Conservation (phyloP, 768 basidiomycete species). For the Agaricus blazei region DNA sequence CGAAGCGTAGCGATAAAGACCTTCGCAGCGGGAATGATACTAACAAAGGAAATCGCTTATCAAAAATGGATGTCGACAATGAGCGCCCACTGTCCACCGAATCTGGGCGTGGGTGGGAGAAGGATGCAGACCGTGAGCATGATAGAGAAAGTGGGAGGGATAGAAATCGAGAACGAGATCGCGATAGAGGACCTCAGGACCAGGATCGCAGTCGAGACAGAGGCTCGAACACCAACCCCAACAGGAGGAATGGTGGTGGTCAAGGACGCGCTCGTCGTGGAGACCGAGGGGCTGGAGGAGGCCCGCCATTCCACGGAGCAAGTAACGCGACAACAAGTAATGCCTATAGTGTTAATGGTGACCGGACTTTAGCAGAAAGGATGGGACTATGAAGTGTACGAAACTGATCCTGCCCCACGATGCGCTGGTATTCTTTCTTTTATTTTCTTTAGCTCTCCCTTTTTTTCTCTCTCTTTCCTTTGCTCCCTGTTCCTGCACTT, state of each 20-base stretch:
- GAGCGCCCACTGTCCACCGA: conserved; percentile 38
- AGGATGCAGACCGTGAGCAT: conserved; percentile 21
- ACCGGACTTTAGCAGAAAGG: conserved; percentile 83
- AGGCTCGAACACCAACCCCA: conserved; percentile 11
- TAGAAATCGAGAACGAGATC: conserved; percentile 12
- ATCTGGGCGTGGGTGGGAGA: conserved; percentile 5
- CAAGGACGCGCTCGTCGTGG: conserved; percentile 14
- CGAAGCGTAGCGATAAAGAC: conserved; percentile 11
- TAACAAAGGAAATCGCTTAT: conserved; percentile 8
- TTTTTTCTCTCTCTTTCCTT: conserved; percentile 7
- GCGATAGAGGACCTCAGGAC: conserved; percentile 27
- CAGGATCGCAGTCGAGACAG: conserved; percentile 19
- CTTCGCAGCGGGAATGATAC: not conserved
- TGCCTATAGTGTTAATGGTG: conserved; percentile 33
- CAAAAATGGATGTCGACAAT: conserved; percentile 56
- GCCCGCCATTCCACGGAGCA: conserved; percentile 24
- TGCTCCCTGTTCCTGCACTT: conserved; percentile 7
- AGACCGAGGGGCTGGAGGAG: conserved; percentile 27
- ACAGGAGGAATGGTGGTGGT: conserved; percentile 3
- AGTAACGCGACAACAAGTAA: conserved; percentile 25
- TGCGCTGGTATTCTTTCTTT: conserved; percentile 1
- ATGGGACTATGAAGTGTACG: conserved; percentile 58
- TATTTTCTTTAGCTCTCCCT: conserved; percentile 2
- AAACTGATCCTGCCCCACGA: conserved; percentile 9
- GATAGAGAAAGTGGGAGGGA: conserved; percentile 20